Conservation (phyloP, 75 land plant species). For the Chamaecyparis obtusa region DNA sequence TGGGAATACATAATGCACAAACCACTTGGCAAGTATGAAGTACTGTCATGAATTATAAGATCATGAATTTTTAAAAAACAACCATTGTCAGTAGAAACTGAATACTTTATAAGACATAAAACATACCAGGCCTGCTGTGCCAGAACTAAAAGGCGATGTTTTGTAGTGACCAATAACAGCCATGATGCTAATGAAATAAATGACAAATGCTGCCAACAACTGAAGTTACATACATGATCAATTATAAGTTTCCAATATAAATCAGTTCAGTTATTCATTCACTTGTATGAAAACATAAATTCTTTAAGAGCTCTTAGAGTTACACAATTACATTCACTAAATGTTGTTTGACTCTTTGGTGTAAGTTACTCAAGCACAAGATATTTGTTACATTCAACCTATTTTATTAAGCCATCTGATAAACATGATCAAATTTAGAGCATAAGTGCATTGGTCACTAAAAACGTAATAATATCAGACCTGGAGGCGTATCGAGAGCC, state of each 20-base stretch:
- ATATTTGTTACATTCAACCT: neutral
- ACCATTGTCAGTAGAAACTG: neutral
- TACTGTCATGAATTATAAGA: neutral
- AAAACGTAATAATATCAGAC: constrained; percentile 25
- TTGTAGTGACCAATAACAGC: constrained; percentile 59
- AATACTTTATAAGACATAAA: neutral
- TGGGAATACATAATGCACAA: neutral
- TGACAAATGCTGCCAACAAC: constrained; percentile 79
- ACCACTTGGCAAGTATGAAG: neutral
- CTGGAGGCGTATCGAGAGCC: constrained; percentile 97
- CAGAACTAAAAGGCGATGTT: constrained; percentile 44
- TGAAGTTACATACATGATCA: constrained; percentile 18
- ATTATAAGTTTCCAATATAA: neutral
- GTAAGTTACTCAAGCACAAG: neutral
- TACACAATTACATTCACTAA: neutral
- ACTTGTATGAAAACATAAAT: neutral
- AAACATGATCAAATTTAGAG: constrained; percentile 8
- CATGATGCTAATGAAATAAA: constrained; percentile 68
- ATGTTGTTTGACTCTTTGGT: neutral
- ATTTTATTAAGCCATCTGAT: neutral
- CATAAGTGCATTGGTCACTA: neutral
- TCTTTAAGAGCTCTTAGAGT: neutral
- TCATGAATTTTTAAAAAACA: neutral
- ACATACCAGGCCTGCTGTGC: constrained; percentile 83
- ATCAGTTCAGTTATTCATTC: neutral